Percentiles rank a stretch among this genome's conserved stretches.
These are phyloP conservation scores for Rhizodiscina lignyota DNA, from an alignment of 495 filamentous ascomycete species.

Conservation along the genomic window DNA sequence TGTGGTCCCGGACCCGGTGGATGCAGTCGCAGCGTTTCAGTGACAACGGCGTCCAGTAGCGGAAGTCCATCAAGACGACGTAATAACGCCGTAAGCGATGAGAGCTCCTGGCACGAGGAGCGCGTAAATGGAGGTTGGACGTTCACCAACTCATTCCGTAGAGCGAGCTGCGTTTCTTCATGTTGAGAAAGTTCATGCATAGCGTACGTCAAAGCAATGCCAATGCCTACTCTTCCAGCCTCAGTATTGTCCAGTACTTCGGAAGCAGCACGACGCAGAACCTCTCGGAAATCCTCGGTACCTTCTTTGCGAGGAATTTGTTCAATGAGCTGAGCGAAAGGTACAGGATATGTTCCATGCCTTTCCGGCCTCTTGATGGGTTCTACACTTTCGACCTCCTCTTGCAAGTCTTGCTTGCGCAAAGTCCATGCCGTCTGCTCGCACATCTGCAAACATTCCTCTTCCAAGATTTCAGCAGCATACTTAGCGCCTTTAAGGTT, in stretches of 20 bases:
- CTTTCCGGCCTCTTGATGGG: no score
- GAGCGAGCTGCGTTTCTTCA: not conserved
- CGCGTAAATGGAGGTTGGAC: no score
- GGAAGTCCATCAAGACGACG: not conserved
- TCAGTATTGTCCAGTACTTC: not conserved
- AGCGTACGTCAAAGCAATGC: not conserved
- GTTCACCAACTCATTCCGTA: not conserved
- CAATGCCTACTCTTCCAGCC: not conserved
- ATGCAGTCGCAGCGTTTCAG: not conserved
- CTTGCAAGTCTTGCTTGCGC: no score
- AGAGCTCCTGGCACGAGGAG: not conserved
- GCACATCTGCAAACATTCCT: not conserved
- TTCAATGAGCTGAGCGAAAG: not conserved
- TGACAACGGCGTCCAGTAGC: not conserved
- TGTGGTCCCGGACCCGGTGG: not conserved
- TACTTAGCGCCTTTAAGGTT: not conserved
- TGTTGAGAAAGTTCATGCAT: not conserved
- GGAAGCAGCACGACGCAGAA: no score
- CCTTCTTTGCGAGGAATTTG: no score
- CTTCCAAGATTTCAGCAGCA: not conserved
- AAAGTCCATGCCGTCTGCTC: not conserved
- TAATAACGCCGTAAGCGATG: not conserved
- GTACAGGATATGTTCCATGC: not conserved
- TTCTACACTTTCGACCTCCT: no score
- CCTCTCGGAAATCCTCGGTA: no score